Evolutionary conservation across 305 asterid species (phyloP).

Genomic region (Lippia alba): DNA sequence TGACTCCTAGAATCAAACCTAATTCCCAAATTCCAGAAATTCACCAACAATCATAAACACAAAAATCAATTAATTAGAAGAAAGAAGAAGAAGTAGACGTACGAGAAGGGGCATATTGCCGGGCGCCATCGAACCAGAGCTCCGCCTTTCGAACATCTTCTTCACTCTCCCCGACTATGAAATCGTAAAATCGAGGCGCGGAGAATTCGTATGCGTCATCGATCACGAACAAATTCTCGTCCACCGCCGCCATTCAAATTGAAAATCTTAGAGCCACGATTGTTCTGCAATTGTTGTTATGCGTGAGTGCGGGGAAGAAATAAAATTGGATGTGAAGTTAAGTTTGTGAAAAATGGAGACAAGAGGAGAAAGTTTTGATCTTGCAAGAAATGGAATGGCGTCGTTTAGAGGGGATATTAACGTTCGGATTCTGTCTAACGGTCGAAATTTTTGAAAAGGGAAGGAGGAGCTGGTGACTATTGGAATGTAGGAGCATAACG

Average conservation of each 20-base stretch:
- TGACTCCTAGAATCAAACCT: neutral
- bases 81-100: conserved; percentile 35
- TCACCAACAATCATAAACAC: neutral
- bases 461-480: conserved; percentile 42
- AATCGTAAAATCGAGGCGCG: conserved; percentile 76
- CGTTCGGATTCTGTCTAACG: conserved; percentile 66
- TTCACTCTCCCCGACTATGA: conserved; percentile 61
- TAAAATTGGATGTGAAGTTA: neutral
- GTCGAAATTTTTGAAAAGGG: conserved; percentile 60
- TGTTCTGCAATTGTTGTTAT: neutral
- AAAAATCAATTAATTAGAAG: neutral
- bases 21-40: neutral
- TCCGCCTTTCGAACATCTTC: conserved; percentile 68
- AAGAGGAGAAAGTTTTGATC: conserved; percentile 33
- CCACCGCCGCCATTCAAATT: conserved; percentile 46
- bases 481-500: conserved; percentile 53
- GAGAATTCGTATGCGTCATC: conserved; percentile 79
- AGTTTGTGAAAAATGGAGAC: neutral
- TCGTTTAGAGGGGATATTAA: conserved; percentile 41
- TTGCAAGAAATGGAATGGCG: conserved; percentile 26
- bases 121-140: conserved; percentile 71
- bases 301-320: neutral
- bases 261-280: neutral
- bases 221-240: conserved; percentile 48
- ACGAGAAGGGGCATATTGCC: conserved; percentile 88